A percentile compares a stretch with the other conserved stretches of the same genome.
Evolutionary conservation across 2,329 filamentous ascomycete genomes (phyloP).

Genomic region (Teratosphaeria nubilosa): DNA sequence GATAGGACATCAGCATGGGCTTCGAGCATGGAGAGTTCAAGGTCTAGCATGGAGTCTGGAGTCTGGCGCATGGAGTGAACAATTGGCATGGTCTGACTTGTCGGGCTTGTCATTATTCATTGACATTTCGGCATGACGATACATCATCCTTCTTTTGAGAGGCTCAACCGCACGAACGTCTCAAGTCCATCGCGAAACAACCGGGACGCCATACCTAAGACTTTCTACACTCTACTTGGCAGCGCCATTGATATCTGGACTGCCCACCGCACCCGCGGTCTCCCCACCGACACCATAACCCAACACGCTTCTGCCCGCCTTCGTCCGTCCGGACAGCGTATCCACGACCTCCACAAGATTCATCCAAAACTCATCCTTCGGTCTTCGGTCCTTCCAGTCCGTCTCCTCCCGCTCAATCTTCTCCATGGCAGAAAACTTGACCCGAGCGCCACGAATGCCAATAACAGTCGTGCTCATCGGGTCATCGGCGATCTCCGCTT

Average conservation of each 20-base stretch:
- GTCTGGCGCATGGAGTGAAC: not conserved
- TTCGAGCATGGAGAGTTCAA: not conserved
- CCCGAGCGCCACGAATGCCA: constrained; percentile 79
- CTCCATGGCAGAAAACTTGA: constrained; percentile 77
- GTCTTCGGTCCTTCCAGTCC: constrained; percentile 84
- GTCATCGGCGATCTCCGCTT: constrained; percentile 61
- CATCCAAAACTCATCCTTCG: constrained; percentile 78
- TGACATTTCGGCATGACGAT: not conserved
- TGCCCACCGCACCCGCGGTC: not conserved
- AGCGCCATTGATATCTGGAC: not conserved
- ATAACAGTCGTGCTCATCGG: constrained; percentile 70
- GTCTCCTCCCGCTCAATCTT: constrained; percentile 74
- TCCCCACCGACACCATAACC: not conserved
- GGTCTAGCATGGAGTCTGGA: not conserved
- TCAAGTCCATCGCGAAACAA: not conserved
- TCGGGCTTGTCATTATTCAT: not conserved
- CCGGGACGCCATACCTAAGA: not conserved
- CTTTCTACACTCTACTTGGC: not conserved
- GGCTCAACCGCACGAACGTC: not conserved
- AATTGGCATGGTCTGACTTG: not conserved
- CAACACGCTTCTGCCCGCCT: constrained; percentile 4
- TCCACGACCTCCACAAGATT: constrained; percentile 72
- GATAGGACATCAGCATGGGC: constrained; percentile 15
- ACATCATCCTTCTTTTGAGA: not conserved
- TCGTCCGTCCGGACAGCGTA: constrained; percentile 61